Evolutionary conservation across 805 yeast species (phyloP), one percentile per base, ranked within the genome.

Genomic region (Kuraishia cidri): DNA sequence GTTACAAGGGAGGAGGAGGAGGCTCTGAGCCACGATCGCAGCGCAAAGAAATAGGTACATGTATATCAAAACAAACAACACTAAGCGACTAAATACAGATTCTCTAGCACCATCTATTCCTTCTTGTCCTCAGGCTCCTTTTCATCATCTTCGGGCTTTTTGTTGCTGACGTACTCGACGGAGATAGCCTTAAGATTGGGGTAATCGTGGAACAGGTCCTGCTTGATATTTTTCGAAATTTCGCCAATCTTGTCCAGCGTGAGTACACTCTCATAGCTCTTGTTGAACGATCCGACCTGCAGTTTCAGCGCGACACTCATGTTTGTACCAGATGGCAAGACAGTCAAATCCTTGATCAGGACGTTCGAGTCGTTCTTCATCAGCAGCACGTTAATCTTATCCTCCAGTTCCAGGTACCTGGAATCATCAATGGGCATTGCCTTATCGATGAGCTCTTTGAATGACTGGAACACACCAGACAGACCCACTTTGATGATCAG

Each of bases 401-500:
- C 54, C 33, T 60, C 56, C 23, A 69, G 39, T 18, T 54, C 51
- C 13, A 47, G 44, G 40, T 72, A 80, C 30, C 73, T 61, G 30
- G 66, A 69, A 40, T 75, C 77, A 1, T 52, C 54, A 11, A 53
- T 56, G 11, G 72, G 62, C 24, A 79, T 57, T 3, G 90, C 79
- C 40, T 75, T 70, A 47, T 90, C 98, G 20, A 85, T 66, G 29
- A 90, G 61, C 50, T 90, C 97, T 38, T 69, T 69, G 46, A 79
- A 67, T 0, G 97, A 75, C 18, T 69, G 66, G 37, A 66, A 62
- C 44, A 82, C 74, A 18, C 95, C 88, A 3, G 72, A 69, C 54
- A 74, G 69, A 23, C 97, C 97, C 6, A 96, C 96, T 42, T 71
- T 76, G 41, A 88, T 73, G 36, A 92, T 80, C 45, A 92, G 62